Evolutionary conservation across 2,329 filamentous ascomycete genomes (phyloP), one percentile per base, ranked within the genome.

Genomic region (Cadophora malorum): DNA sequence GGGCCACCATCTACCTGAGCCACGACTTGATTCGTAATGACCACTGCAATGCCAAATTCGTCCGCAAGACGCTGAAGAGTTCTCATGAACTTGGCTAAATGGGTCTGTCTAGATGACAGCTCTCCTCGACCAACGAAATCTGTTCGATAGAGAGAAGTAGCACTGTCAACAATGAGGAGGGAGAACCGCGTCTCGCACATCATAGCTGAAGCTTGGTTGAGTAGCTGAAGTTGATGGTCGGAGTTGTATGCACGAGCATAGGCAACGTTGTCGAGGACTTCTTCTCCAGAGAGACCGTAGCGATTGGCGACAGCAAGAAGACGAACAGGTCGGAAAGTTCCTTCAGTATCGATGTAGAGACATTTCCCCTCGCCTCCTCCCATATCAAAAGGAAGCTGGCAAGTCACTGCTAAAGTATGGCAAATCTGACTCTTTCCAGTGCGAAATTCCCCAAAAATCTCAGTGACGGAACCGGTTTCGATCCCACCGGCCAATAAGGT

Each of bases 151-250:
- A 99, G 86, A 1, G 95, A 91, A 0, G 96, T 99, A 16, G 96
- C 96, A 66, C 94, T 97, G 81, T 99, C 96, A 66, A 99, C 96
- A 60, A 99, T 90, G 61, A 99, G 88, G 9, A 99, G 86, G 3
- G 96, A 98, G 80, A 99, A 99, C 4, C 96, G 90, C 0, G 96
- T 99, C 82, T 99, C 96, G 67, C 94, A 97, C 96, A 99, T 99
- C 96, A 99, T 99, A 70, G 94, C 90, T 1, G 96, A 91, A 3
- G 96, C 96, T 79, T 98, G 95, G 76, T 96, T 96, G 70, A 99
- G 88, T 8, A 99, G 86, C 79, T 97, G 93, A 62, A 99, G 87
- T 79, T 99, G 96, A 80, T 99, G 96, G 73, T 99, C 96, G 0
- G 95, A 98, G 79, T 99, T 99, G 83, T 99, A 99, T 10, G 96